phyloP scores from a whole-genome alignment of 805 yeast species.

The Spathaspora girioi region DNA sequence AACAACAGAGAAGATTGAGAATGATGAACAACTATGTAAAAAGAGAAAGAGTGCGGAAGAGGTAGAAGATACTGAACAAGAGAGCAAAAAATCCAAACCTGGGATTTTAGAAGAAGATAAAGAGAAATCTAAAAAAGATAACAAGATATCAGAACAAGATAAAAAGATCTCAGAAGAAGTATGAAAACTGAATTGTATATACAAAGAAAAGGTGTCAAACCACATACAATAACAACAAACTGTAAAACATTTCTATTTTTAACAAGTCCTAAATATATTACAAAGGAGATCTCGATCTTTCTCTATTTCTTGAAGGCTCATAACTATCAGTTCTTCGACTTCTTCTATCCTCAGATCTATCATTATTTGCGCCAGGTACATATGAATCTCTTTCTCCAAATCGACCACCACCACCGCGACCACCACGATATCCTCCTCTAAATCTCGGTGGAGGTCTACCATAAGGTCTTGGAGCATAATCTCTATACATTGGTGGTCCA shows the following conservation, averaged over 20 bases:
- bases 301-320: slow-evolving; percentile 8
- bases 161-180: too few species aligned
- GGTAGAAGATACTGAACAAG: background rate
- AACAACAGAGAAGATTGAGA: background rate
- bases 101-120: background rate
- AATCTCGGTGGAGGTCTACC: slow-evolving; percentile 6
- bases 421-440: slow-evolving; percentile 1
- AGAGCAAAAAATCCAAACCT: background rate
- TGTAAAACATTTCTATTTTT: background rate
- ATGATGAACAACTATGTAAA: background rate
- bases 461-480: slow-evolving; percentile 6
- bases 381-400: slow-evolving; percentile 8
- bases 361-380: slow-evolving; percentile 8
- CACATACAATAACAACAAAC: too few species aligned
- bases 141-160: too few species aligned
- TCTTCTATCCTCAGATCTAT: slow-evolving; percentile 3
- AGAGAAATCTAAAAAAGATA: too few species aligned
- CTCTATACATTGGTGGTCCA: slow-evolving; percentile 3
- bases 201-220: too few species aligned
- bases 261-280: background rate
- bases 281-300: slow-evolving; percentile 7
- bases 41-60: background rate
- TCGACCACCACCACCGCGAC: background rate
- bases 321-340: slow-evolving; percentile 10
- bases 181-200: too few species aligned